These are phyloP conservation scores for Triadica sebifera DNA, from an alignment of 345 rosid genomes.

Conservation along the genomic window DNA sequence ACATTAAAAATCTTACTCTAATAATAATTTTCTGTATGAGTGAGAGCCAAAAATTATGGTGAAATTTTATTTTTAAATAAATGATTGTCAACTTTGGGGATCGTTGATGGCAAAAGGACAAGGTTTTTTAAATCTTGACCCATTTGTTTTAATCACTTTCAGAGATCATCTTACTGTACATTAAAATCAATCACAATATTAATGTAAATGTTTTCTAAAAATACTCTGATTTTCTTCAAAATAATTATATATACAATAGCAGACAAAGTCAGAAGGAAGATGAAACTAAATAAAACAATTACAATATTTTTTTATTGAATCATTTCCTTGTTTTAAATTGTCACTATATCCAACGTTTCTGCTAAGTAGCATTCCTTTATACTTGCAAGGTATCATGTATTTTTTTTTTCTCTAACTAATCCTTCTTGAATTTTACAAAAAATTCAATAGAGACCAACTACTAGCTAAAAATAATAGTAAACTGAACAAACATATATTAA, in stretches of 20 bases:
- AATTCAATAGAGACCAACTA: not conserved
- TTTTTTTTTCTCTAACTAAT: slow-evolving; percentile 15
- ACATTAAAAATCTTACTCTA: too few species aligned
- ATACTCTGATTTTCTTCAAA: not conserved
- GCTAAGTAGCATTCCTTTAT: not conserved
- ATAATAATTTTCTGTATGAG: too few species aligned
- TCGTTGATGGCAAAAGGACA: too few species aligned
- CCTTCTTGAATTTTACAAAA: slow-evolving; percentile 19
- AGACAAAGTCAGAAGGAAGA: not conserved
- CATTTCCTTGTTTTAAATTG: slow-evolving; percentile 9
- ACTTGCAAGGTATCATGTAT: slow-evolving; percentile 12
- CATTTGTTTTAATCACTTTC: not conserved
- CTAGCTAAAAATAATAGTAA: not conserved
- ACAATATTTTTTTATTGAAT: not conserved
- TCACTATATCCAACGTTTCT: slow-evolving; percentile 5
- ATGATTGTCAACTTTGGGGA: too few species aligned
- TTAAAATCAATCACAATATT: too few species aligned
- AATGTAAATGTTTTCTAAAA: not conserved
- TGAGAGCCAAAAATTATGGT: too few species aligned
- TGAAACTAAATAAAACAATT: not conserved
- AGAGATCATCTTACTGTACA: not conserved
- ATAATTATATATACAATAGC: not conserved
- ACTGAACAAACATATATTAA: not conserved
- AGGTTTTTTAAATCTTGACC: too few species aligned
- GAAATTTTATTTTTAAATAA: too few species aligned